Evolutionary conservation across 2,329 filamentous ascomycete species (phyloP), one percentile per base, ranked within the genome.

Genomic region (Stemphylium lycopersici): DNA sequence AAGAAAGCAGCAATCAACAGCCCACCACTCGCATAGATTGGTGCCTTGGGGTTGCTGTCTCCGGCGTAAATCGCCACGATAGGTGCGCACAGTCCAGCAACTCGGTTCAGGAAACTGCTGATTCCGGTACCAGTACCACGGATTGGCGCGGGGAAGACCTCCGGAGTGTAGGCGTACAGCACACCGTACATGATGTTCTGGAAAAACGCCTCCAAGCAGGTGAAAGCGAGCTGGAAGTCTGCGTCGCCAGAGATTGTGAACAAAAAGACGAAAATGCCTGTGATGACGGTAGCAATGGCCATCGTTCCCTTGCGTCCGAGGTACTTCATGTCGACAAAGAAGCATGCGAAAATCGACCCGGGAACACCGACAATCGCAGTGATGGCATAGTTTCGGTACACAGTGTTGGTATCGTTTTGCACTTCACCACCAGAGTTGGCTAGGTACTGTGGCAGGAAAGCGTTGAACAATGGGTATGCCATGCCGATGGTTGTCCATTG

Each of bases 401-500:
- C 79, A 31, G 76, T 73, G 42, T 58, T 58, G 3, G 61, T 65
- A 13, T 68, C 59, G n/a, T 67, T 69, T 2, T 55, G 48, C 1
- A 67, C 58, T 0, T 46, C 65, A 13, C 63, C 62, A 10, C 78
- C 78, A 22, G 84, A 82, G 51, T 86, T 83, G 20, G 87, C 84
- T 55, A 96, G 84, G 69, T 95, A 95, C 63, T 95, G 90, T 0
- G 91, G 91, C n/a, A 96, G 81, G 76, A 96, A 96, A 47, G 90
- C 89, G 74, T 95, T 95, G 83, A 93, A 96, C 1, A 96, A 83
- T 1, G 90, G 91, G 68, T 93, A 96, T 2, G 87, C 90, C 85
- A 96, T 89, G 55, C 91, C 91, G 62, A 96, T 93, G 12, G 85
- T 87, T 0, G 87, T 82, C 91, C 91, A 96, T 71, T 86, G 87